Evolutionary conservation across 2,329 filamentous ascomycete genomes (phyloP), one percentile per base, ranked within the genome.

Genomic region (Paraphaeosphaeria sporulosa): DNA sequence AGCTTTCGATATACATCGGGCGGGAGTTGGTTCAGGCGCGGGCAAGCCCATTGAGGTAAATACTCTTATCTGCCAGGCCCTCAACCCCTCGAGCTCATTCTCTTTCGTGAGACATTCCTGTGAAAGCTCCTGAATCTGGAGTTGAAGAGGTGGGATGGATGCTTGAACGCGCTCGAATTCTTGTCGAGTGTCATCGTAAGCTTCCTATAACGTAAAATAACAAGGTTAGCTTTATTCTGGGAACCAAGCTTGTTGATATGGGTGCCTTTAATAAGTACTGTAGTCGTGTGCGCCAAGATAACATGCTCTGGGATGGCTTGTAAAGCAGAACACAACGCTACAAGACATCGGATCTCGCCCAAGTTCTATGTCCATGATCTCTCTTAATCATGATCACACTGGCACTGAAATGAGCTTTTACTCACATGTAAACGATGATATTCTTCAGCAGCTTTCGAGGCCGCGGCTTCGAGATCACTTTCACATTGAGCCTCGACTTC

Each of bases 31-130:
- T 17, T 65, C 62, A 36, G 65, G 62, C 30, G 64, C 58, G 36
- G 63, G 44, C 38, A 40, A n/a, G 19, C 68, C 67, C 62, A 76
- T 70, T 9, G 66, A 68, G n/a, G 62, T 66, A 7, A 72, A 52
- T 4, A 76, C 64, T 17, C 57, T 21, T 40, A 68, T 70, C 40
- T 58, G 73, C 34, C 66, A 70, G 9, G 71, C 64, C 53, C 62
- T 68, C 2, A 75, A 55, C 27, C 70, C 71, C 9, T 73, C 60
- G 0, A 77, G 58, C 57, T 75, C 70, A 30, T 69, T 66, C 21
- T 76, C 71, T 49, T 77, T 75, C 42, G 71, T 65, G 23, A 60
- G 57, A 34, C 68, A 74, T 4, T 66, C 56, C 2, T 72, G 59
- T n/a, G 62, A 62, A 17, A 77, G 71, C 47, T 73, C 64, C 40